phyloP scores from a whole-genome alignment of 192 early-diverging fungal genomes.

The Coemansia sp. region DNA sequence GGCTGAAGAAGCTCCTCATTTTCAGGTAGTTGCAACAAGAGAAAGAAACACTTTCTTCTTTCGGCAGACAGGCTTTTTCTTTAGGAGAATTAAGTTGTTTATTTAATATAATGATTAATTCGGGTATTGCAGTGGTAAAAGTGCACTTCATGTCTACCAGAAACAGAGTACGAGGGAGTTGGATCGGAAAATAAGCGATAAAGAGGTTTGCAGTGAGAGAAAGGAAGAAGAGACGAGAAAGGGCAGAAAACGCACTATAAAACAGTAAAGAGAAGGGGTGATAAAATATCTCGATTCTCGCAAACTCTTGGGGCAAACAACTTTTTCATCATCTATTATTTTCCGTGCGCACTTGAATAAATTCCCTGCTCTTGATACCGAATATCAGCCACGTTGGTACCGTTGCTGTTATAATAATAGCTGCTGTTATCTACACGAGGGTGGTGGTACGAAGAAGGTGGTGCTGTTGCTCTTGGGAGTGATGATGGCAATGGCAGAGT shows the following conservation, averaged over 20 bases:
- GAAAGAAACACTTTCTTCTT: not conserved
- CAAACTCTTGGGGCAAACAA: not conserved
- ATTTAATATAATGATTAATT: not conserved
- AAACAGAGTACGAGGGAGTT: not conserved
- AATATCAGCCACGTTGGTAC: not conserved
- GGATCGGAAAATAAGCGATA: not conserved
- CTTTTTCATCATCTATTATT: not conserved
- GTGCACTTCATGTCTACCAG: not conserved
- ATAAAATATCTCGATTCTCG: not conserved
- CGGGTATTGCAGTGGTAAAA: not conserved
- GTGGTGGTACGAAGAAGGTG: not conserved
- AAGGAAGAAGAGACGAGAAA: not conserved
- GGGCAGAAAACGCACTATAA: not conserved
- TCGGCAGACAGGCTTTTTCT: no score
- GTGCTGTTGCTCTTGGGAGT: not conserved
- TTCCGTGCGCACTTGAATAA: not conserved
- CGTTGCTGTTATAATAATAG: constrained; percentile 5
- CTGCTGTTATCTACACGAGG: constrained; percentile 4
- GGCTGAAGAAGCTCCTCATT: no score
- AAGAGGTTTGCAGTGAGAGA: not conserved
- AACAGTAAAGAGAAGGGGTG: not conserved
- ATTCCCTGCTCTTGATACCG: not conserved
- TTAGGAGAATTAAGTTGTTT: not conserved
- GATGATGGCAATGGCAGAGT: constrained; percentile 1
- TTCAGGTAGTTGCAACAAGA: no score